These are phyloP conservation scores for Eimeria maxima DNA, from an alignment of 169 alveolate genomes.

Conservation along the genomic window DNA sequence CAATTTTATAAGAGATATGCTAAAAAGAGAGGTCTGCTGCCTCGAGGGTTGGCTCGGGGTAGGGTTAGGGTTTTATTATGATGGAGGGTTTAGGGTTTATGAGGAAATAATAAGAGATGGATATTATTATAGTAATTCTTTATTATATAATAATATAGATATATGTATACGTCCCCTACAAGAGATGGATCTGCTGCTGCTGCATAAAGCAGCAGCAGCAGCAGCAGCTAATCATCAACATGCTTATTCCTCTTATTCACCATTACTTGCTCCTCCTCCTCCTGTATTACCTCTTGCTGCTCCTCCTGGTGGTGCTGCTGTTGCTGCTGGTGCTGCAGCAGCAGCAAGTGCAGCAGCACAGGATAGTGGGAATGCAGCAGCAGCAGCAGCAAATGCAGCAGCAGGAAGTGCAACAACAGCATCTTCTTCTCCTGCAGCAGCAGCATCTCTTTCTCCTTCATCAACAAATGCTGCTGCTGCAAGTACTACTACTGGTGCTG, in stretches of 20 bases:
- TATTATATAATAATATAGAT: conserved; percentile 49
- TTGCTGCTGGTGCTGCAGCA: no score
- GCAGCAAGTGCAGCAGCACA: no score
- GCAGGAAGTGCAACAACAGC: no score
- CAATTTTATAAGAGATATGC: conserved; percentile 65
- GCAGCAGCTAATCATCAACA: no score
- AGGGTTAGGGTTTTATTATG: conserved; percentile 31
- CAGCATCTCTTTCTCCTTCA: no score
- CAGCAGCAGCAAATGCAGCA: no score
- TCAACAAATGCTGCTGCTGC: no score
- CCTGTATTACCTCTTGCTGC: neutral
- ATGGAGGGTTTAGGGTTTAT: neutral
- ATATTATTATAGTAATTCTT: conserved; percentile 55
- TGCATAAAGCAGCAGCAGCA: conserved; percentile 7
- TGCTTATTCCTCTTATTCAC: neutral
- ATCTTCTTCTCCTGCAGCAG: no score
- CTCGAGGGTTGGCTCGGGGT: conserved; percentile 64
- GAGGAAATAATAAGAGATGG: conserved; percentile 33
- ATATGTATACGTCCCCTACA: conserved; percentile 57
- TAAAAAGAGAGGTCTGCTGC: conserved; percentile 69
- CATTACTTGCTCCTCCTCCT: neutral
- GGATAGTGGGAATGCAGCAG: no score
- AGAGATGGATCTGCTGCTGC: conserved; percentile 40
- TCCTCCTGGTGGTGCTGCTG: no score
- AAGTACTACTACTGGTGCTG: neutral